Percentiles rank a stretch among this genome's conserved stretches.
phyloP scores from a whole-genome alignment of 164 flowering plant genomes.

The Sedum album region DNA sequence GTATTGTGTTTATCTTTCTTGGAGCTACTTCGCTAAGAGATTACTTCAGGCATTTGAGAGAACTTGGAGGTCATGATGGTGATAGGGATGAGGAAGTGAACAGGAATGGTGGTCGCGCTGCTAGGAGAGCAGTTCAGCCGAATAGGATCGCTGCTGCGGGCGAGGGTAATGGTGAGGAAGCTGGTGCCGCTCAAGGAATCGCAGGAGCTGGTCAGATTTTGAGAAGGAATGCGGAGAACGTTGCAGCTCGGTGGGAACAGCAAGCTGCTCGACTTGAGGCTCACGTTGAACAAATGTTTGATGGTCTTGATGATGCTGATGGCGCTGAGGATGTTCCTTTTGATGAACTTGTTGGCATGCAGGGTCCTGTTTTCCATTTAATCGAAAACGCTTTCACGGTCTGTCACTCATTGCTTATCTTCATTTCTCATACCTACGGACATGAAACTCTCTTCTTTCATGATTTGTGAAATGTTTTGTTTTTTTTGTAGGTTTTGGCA shows the following conservation, averaged over 20 bases:
- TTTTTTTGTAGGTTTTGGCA: slow-evolving; percentile 73
- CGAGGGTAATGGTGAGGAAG: slow-evolving; percentile 80
- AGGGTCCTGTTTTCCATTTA: slow-evolving; percentile 94
- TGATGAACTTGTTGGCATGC: slow-evolving; percentile 99
- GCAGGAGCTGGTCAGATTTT: slow-evolving; percentile 90
- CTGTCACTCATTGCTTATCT: slow-evolving; percentile 19
- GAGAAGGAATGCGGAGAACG: slow-evolving; percentile 93
- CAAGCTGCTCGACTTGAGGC: slow-evolving; percentile 98
- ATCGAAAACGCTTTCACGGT: slow-evolving; percentile 99
- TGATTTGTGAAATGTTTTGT: neutral
- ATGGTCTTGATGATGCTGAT: slow-evolving; percentile 97
- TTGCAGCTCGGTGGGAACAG: slow-evolving; percentile 91
- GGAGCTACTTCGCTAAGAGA: slow-evolving; percentile 97
- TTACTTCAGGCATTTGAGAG: slow-evolving; percentile 84
- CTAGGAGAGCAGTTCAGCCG: slow-evolving; percentile 60
- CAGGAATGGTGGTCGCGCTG: slow-evolving; percentile 81
- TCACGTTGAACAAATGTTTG: slow-evolving; percentile 98
- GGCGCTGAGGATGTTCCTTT: slow-evolving; percentile 99
- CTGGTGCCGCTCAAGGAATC: slow-evolving; percentile 73
- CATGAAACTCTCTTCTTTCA: neutral
- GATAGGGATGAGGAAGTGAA: slow-evolving; percentile 93
- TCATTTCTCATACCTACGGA: neutral
- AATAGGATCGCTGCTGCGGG: slow-evolving; percentile 60
- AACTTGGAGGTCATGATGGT: slow-evolving; percentile 86
- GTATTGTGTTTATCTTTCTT: slow-evolving; percentile 93